Conservation (phyloP, 345 rosid species). For the Carallia pectinifolia region DNA sequence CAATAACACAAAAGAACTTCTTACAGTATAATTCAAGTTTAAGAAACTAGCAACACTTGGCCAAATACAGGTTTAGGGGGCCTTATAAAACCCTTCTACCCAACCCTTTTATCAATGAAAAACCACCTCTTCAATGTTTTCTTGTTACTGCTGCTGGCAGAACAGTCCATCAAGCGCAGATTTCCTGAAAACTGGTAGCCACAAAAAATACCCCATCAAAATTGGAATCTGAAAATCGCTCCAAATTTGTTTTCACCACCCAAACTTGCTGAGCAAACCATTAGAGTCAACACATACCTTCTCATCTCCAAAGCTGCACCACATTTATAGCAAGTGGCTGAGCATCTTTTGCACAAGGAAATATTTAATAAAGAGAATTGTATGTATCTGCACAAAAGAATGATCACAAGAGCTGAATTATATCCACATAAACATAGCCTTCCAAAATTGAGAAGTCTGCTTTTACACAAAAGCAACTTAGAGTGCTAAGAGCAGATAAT, state of each 20-base stretch:
- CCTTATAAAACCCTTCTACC: constrained; percentile 33
- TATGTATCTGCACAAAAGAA: constrained; percentile 10
- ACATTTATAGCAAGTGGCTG: constrained; percentile 35
- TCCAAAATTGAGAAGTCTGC: not conserved
- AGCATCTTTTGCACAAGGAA: constrained; percentile 29
- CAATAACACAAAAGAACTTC: constrained; percentile 29
- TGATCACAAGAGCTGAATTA: not conserved
- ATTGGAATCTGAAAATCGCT: not conserved
- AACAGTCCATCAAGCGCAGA: constrained; percentile 64
- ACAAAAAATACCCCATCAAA: constrained; percentile 9
- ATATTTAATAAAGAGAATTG: not conserved
- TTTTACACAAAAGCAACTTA: not conserved
- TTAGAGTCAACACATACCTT: constrained; percentile 39
- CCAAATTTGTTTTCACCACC: not conserved
- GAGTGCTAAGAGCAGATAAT: no score
- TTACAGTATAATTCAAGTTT: not conserved
- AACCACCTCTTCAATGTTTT: constrained; percentile 93
- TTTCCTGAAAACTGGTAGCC: constrained; percentile 46
- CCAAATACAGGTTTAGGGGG: constrained; percentile 16
- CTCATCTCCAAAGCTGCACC: constrained; percentile 57
- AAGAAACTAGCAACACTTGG: constrained; percentile 16
- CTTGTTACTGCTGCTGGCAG: constrained; percentile 64
- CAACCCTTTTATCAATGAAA: constrained; percentile 86
- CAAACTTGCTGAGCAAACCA: not conserved
- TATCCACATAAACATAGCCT: not conserved